Base-by-base conservation (phyloP, 257 asterid genomes). In the Solanum ossicruentum region DNA sequence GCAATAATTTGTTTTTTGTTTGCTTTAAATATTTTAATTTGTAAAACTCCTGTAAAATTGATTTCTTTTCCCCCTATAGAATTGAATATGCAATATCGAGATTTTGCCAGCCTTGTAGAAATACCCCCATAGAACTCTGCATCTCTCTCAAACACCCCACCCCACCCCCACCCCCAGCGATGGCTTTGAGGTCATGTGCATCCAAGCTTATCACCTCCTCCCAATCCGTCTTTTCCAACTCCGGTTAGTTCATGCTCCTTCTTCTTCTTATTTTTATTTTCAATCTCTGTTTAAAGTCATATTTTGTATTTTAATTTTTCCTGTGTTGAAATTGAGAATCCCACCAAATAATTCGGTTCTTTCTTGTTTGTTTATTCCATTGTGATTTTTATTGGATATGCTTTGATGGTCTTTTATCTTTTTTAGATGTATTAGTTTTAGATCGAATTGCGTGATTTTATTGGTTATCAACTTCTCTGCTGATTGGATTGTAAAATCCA, bases 181-280 rank as follows among this genome's bases (percentile, higher is more conserved):
- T 94, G 98, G 94, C 93, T 77, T 88, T 89, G 91, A 89, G 89
- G 89, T 89, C 92, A 28, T 88, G 89, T 83, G 93, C 92, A 83
- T 89, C 93, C 86, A 94, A 88, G 92, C 89, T 94, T 77, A 56
- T 93, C 82, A 83, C 73, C 43, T 83, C 93, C 80, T 77, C 94
- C 28, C 87, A 86, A 61, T 84, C 92, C 65, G 56, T 85, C 71
- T 57, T 91, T 80, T 83, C 91, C 70, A 93, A 91, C 80, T 83
- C 95, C 84, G 92, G 95, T 94, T 55, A 54, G 83, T 85, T 71
- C 71, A 65, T 84, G 7, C 63, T 61, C 71, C 58, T 43, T 47
- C 49, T 83, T 47, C 18, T 16, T 43, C 81, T 71, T 36, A 49
- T 26, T 72, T 41, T 18, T 5, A 69, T 71, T 65, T 54, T 8